A percentile compares a stretch with the other conserved stretches of the same genome.
phyloP scores from a whole-genome alignment of 805 yeast species.

The Hyphopichia homilentoma region DNA sequence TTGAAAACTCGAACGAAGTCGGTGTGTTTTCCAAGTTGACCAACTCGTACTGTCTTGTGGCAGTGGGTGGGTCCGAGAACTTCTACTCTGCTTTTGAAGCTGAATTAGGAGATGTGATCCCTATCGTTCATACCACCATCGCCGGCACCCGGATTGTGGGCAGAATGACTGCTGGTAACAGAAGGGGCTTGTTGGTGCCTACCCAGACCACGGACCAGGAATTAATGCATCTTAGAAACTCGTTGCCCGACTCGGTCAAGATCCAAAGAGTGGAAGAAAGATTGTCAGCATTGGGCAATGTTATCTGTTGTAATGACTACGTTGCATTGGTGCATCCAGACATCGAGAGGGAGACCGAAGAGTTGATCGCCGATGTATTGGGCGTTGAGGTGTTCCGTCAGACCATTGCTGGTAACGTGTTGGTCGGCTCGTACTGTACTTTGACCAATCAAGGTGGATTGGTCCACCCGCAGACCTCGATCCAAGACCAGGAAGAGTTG shows the following conservation, averaged over 20 bases:
- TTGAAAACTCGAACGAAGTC: conserved; percentile 53
- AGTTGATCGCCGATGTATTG: conserved; percentile 92
- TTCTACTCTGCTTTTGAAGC: conserved; percentile 94
- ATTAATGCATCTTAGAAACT: conserved; percentile 93
- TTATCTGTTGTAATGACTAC: conserved; percentile 96
- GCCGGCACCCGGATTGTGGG: conserved; percentile 98
- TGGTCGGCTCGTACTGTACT: conserved; percentile 95
- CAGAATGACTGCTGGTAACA: conserved; percentile 97
- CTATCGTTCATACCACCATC: conserved; percentile 94
- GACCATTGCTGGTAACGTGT: conserved; percentile 96
- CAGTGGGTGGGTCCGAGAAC: conserved; percentile 90
- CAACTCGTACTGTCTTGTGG: conserved; percentile 92
- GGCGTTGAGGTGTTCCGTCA: conserved; percentile 99
- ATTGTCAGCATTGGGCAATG: conserved; percentile 94
- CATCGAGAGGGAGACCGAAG: conserved; percentile 98
- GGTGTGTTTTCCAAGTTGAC: conserved; percentile 95
- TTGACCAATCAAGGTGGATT: conserved; percentile 96
- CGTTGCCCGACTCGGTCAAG: conserved; percentile 91
- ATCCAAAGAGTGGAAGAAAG: conserved; percentile 98
- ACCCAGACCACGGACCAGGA: conserved; percentile 98
- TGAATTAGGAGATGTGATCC: conserved; percentile 93
- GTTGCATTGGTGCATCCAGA: conserved; percentile 99
- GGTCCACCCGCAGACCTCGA: conserved; percentile 95
- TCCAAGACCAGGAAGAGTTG: conserved; percentile 97
- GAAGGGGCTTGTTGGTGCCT: conserved; percentile 95